Percentiles rank a stretch among this genome's conserved stretches.
These are phyloP conservation scores for Exsudoporus frostii DNA, from an alignment of 768 basidiomycete species.

Conservation along the genomic window DNA sequence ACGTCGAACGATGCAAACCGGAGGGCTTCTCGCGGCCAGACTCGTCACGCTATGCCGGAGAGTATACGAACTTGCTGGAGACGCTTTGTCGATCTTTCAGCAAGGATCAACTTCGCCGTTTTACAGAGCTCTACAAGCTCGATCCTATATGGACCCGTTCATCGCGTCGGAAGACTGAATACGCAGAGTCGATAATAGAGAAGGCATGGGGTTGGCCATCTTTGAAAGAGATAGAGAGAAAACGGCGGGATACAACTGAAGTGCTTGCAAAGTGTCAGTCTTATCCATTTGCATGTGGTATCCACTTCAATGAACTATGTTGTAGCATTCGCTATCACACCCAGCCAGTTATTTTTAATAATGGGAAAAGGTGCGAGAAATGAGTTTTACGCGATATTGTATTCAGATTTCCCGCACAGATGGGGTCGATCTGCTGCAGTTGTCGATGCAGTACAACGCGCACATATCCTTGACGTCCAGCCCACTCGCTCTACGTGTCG, in stretches of 20 bases:
- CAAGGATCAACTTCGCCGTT: slow-evolving; percentile 53
- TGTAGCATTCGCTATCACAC: slow-evolving; percentile 54
- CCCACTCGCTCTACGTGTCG: slow-evolving; percentile 57
- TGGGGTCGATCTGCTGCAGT: slow-evolving; percentile 55
- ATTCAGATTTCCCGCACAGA: slow-evolving; percentile 39
- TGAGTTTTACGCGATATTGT: neutral
- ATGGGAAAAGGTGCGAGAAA: slow-evolving; percentile 59
- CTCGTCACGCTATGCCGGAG: slow-evolving; percentile 44
- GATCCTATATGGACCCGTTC: slow-evolving; percentile 32
- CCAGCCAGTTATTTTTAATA: slow-evolving; percentile 63
- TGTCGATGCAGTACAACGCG: slow-evolving; percentile 60
- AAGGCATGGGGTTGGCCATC: slow-evolving; percentile 69
- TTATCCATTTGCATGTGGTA: neutral
- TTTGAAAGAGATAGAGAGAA: slow-evolving; percentile 47
- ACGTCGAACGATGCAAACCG: slow-evolving; percentile 60
- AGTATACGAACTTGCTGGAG: slow-evolving; percentile 53
- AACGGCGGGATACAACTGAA: slow-evolving; percentile 49
- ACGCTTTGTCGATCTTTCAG: slow-evolving; percentile 62
- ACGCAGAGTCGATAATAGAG: slow-evolving; percentile 56
- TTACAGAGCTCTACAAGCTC: slow-evolving; percentile 49
- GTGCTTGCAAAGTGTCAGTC: slow-evolving; percentile 44
- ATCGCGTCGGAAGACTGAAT: slow-evolving; percentile 37
- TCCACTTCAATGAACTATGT: slow-evolving; percentile 1
- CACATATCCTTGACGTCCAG: slow-evolving; percentile 55
- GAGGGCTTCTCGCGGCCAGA: slow-evolving; percentile 36